Evolutionary conservation across 345 rosid species (phyloP), one percentile per base, ranked within the genome.

Genomic region (Euphorbia peplus): DNA sequence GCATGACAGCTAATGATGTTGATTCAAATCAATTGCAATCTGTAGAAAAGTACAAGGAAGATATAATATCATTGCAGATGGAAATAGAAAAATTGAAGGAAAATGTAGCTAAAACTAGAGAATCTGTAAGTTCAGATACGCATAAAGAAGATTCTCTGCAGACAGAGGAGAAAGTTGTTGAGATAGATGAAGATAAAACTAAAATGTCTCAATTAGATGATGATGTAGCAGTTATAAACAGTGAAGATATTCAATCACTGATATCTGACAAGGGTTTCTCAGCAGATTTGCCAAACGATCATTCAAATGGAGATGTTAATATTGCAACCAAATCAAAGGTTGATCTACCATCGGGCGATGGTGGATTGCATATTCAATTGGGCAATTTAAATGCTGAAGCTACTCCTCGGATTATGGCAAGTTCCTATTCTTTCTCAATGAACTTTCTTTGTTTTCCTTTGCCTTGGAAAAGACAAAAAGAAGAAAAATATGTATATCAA

Each of bases 151-250:
- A 75, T 46, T 69, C 76, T 35, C 52, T 70, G 26, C 82, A 75
- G 64, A 78, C 76, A 63, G 89, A 86, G 77, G 93, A 84, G 68
- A 75, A 69, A 79, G 87, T 84, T 56, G 87, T 83, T 73, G 85
- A 88, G 83, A 80, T 86, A 57, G 89, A 87, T 77, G 90, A 89
- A 70, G 85, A 83, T 46, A 83, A 80, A 74, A 79, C 83, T 70
- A 67, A 76, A 48, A 70, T 77, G 60, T 71, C 87, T 71, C 77
- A 76, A 59, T 82, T 83, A 47, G 68, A 64, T 67, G 85, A 81
- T 63, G 72, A 29, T 14, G 73, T 70, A 28, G 79, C 71, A 73
- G 51, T 57, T 70, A 39, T 67, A 59, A 76, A 74, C 71, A 70
- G 63, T 59, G 55, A 70, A 55, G 73, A 70, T 66, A 68, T 52